Base-by-base conservation (phyloP, 1,284 basidiomycete genomes). In the Pseudozyma pruni region DNA sequence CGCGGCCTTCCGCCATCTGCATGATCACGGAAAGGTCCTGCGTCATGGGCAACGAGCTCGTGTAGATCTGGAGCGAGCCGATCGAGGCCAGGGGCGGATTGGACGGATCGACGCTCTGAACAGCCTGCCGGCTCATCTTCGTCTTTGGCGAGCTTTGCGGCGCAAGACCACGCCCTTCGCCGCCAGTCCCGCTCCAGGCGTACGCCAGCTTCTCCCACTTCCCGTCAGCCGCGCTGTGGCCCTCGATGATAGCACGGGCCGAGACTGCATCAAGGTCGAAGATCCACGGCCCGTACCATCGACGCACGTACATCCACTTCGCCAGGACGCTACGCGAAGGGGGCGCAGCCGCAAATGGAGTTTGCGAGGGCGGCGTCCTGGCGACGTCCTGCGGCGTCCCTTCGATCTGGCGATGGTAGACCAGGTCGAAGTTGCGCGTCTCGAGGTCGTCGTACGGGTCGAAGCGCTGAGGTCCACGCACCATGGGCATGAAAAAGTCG, bases 401-500 rank as follows among this genome's bases (percentile, higher is more conserved):
- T 27, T 41, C 39, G 10, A 41, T 27, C 8, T 14, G 39, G 20
- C 39, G 39, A n/a, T 46, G 27, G 9, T 37, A n/a, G 16, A 27
- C 41, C 20, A 32, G 8, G 17, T 52, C 50, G 40, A 17, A 52
- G 27, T 7, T 10, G 17, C 40, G 50, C 4, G 8, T 11, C 23
- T 43, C 23, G n/a, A 29, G 32, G 19, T 52, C 50, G 40, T 39
- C 29, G 29, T 35, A 25, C 19, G 50, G 50, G n/a, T 52, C 22
- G 40, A 42, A 52, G 14, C 33, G 19, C 40, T 42, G 50, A 3
- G 50, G 50, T 6, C 50, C 50, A 19, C 50, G 50, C 13, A 52
- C 32, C 50, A 52, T 52, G 9, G 50, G 50, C 39, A 44, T 20
- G 29, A 52, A 52, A 23, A 52, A 52, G 14, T 52, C 35, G 17